Percentiles rank a stretch among this genome's conserved stretches.
Evolutionary conservation across 257 asterid species (phyloP).

Genomic region (Solanum stenotomum): DNA sequence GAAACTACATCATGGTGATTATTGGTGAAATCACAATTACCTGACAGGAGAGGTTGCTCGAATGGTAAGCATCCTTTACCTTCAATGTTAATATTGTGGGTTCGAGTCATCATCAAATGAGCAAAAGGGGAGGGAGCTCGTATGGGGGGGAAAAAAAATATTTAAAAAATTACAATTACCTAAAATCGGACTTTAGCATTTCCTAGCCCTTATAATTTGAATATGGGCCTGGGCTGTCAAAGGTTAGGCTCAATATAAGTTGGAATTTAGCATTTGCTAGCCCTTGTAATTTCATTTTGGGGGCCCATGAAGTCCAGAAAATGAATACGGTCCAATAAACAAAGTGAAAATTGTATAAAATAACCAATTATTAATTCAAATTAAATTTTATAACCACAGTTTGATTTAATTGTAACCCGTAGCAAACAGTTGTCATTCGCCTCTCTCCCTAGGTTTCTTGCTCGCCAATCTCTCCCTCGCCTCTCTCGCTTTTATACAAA

Average conservation of each 20-base stretch:
- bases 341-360: no score
- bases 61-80: background rate
- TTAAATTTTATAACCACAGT: no score
- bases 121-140: background rate
- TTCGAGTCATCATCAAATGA: background rate
- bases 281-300: background rate
- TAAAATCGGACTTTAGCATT: background rate
- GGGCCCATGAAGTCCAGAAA: background rate
- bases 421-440: no score
- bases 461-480: no score
- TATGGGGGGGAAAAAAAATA: background rate
- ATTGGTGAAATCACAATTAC: background rate
- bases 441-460: no score
- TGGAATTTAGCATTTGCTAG: background rate
- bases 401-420: no score
- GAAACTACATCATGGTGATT: background rate
- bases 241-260: background rate
- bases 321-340: background rate
- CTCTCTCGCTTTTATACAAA: no score
- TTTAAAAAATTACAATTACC: no score
- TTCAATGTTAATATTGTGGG: background rate
- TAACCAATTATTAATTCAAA: no score
- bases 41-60: background rate
- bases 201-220: background rate
- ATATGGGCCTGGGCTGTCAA: background rate